A percentile compares a stretch with the other conserved stretches of the same genome.
phyloP scores from a whole-genome alignment of 805 yeast genomes.

The Ogataea naganishii region DNA sequence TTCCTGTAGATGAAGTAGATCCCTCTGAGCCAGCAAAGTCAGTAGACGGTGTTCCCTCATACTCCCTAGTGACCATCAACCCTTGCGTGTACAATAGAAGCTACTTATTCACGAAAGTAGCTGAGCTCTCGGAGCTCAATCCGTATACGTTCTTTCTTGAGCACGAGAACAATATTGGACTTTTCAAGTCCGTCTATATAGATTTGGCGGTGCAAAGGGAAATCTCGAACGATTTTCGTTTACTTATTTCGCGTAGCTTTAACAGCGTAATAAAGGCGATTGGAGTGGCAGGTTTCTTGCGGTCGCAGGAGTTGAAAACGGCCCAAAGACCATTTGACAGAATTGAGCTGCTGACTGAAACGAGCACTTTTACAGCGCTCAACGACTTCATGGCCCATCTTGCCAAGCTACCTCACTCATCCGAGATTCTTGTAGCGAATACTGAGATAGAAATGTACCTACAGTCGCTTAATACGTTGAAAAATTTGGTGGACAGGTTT shows the following conservation, averaged over 20 bases:
- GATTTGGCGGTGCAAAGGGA: constrained; percentile 34
- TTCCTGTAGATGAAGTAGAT: too few species aligned
- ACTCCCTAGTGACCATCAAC: constrained; percentile 4
- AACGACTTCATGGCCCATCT: constrained; percentile 34
- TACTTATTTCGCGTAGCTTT: constrained; percentile 41
- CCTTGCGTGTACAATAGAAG: constrained; percentile 48
- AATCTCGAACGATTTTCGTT: constrained; percentile 34
- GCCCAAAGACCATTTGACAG: not conserved
- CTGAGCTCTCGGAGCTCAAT: constrained; percentile 43
- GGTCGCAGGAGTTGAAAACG: constrained; percentile 4
- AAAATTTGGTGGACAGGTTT: constrained; percentile 67
- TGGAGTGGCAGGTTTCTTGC: constrained; percentile 31
- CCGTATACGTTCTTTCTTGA: constrained; percentile 38
- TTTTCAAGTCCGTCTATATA: constrained; percentile 37
- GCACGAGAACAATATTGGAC: constrained; percentile 37
- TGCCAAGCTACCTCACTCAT: constrained; percentile 26
- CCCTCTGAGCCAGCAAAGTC: too few species aligned
- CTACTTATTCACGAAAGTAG: constrained; percentile 45
- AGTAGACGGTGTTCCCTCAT: constrained; percentile 1
- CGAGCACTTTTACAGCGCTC: constrained; percentile 39
- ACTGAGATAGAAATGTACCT: constrained; percentile 65
- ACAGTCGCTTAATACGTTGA: constrained; percentile 52
- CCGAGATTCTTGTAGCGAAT: constrained; percentile 37
- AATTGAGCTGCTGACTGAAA: constrained; percentile 28
- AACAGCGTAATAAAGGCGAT: constrained; percentile 37